A percentile compares a stretch with the other conserved stretches of the same genome.
Conservation (phyloP, 495 filamentous ascomycete genomes). For the Haplographium delicatum region DNA sequence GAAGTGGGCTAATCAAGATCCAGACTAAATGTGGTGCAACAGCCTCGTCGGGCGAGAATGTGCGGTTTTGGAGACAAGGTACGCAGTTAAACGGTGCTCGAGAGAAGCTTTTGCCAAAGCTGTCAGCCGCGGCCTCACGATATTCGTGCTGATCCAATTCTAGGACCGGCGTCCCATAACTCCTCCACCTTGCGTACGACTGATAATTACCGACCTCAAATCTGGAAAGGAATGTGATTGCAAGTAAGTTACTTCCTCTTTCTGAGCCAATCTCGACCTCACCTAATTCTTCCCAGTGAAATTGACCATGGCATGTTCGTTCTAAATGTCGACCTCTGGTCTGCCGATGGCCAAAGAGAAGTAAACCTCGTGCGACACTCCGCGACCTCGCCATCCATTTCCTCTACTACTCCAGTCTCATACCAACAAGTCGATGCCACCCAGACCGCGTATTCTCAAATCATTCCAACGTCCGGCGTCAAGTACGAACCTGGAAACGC, state of each 20-base stretch:
- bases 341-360: conserved; percentile 74
- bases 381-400: conserved; percentile 83
- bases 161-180: conserved; percentile 95
- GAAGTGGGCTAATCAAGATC: conserved; percentile 14
- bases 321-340: conserved; percentile 90
- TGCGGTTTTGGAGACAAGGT: conserved; percentile 99
- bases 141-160: neutral
- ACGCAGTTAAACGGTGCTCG: no score
- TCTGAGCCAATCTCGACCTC: neutral
- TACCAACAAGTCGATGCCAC: conserved; percentile 42
- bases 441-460: conserved; percentile 6
- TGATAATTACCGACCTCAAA: conserved; percentile 71
- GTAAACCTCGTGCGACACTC: conserved; percentile 92
- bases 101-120: no score
- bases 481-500: neutral
- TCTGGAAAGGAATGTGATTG: conserved; percentile 86
- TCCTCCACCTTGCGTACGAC: conserved; percentile 84
- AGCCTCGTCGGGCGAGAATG: conserved; percentile 93
- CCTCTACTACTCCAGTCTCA: conserved; percentile 70
- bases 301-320: conserved; percentile 86
- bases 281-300: conserved; percentile 34
- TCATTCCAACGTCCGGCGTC: conserved; percentile 3
- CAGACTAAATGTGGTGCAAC: conserved; percentile 82
- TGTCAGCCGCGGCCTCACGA: conserved; percentile 12
- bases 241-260: conserved; percentile 53